phyloP scores from a whole-genome alignment of 2,329 filamentous ascomycete species.

The Hypoxylon sp. region DNA sequence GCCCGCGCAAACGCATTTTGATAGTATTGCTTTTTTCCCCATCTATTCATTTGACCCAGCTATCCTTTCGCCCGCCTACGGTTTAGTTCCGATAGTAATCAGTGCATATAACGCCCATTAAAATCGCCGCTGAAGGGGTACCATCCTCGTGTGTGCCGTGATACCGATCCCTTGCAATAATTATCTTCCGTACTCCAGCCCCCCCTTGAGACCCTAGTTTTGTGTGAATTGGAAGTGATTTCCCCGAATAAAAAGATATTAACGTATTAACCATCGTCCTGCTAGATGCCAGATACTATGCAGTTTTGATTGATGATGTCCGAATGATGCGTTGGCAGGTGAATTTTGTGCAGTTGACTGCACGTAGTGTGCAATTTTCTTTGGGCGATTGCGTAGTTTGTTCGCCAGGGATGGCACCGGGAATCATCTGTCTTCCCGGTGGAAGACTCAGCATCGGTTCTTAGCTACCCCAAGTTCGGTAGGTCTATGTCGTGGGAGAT shows the following conservation, averaged over 20 bases:
- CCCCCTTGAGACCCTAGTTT: conserved; percentile 16
- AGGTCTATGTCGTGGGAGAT: background rate
- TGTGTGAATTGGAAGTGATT: conserved; percentile 31
- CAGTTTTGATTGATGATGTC: conserved; percentile 17
- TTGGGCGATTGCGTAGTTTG: background rate
- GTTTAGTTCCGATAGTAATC: conserved; percentile 30
- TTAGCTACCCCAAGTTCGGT: conserved; percentile 1
- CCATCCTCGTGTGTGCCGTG: conserved; percentile 32
- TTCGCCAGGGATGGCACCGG: background rate
- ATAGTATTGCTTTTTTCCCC: conserved; percentile 41
- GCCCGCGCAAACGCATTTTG: conserved; percentile 13
- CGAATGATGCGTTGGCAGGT: conserved; percentile 19
- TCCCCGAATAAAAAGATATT: conserved; percentile 22
- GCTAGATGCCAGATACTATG: conserved; percentile 27
- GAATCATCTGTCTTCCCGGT: background rate
- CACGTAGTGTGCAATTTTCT: background rate
- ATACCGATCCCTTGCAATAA: conserved; percentile 25
- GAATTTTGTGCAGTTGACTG: conserved; percentile 12
- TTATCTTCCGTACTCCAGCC: conserved; percentile 24
- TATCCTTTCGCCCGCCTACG: conserved; percentile 15
- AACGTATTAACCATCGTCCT: conserved; percentile 25
- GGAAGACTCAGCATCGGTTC: background rate
- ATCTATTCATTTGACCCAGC: conserved; percentile 30
- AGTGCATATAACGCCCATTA: conserved; percentile 30
- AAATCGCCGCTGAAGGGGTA: conserved; percentile 28